phyloP scores from a whole-genome alignment of 2,329 filamentous ascomycete genomes.

The Colletotrichum musicola region DNA sequence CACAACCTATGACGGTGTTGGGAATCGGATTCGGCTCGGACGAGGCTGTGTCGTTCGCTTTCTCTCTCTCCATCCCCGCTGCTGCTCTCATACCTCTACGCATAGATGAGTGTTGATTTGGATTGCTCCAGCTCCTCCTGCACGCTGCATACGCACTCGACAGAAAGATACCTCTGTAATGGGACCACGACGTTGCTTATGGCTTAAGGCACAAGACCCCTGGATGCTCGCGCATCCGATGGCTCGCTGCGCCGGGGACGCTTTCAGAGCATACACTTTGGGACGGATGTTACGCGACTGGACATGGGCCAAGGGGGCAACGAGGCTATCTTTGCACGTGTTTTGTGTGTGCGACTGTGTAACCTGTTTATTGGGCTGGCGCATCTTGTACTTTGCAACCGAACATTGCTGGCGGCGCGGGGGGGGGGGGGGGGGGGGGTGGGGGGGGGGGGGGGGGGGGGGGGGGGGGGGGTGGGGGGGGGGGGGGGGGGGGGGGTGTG shows the following conservation, averaged over 20 bases:
- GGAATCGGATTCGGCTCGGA: slow-evolving; percentile 34
- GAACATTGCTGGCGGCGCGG: slow-evolving; percentile 17
- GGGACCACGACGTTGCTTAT: slow-evolving; percentile 31
- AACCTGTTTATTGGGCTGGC: slow-evolving; percentile 22
- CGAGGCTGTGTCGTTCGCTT: slow-evolving; percentile 38
- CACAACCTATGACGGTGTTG: slow-evolving; percentile 36
- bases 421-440: no score
- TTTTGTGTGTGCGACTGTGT: slow-evolving; percentile 28
- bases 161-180: slow-evolving; percentile 38
- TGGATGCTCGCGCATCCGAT: not conserved
- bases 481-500: no score
- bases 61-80: slow-evolving; percentile 31
- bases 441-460: no score
- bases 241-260: not conserved
- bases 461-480: no score
- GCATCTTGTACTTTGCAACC: slow-evolving; percentile 31
- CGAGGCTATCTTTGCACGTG: slow-evolving; percentile 18
- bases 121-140: slow-evolving; percentile 30
- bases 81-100: slow-evolving; percentile 40
- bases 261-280: slow-evolving; percentile 3
- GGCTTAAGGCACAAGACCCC: slow-evolving; percentile 7
- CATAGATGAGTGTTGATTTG: slow-evolving; percentile 40
- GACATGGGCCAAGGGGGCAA: not conserved
- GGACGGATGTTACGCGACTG: slow-evolving; percentile 6
- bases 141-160: slow-evolving; percentile 33